A percentile compares a stretch with the other conserved stretches of the same genome.
These are phyloP conservation scores for Oenanthe javanica DNA, from an alignment of 140 eudicot species.

Conservation along the genomic window DNA sequence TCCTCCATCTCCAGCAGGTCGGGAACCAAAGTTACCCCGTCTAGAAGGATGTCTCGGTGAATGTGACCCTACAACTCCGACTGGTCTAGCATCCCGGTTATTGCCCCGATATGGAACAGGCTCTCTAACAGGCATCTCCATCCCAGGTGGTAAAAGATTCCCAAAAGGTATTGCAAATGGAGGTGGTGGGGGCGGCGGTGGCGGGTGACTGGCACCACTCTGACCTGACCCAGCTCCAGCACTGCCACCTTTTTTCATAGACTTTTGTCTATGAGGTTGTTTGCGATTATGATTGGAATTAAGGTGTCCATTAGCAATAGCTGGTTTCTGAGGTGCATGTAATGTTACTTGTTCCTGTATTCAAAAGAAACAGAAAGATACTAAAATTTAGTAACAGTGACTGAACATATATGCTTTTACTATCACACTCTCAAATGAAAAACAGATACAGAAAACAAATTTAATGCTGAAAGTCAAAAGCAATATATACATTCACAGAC, in stretches of 20 bases:
- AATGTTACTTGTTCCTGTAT: constrained; percentile 42
- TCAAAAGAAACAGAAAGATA: neutral
- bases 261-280: constrained; percentile 27
- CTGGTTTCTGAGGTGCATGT: constrained; percentile 41
- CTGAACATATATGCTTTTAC: neutral
- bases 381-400: neutral
- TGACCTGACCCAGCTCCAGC: constrained; percentile 20
- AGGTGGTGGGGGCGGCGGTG: constrained; percentile 39
- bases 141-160: constrained; percentile 25
- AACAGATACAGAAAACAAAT: neutral
- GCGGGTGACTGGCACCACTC: constrained; percentile 17
- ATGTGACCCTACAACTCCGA: constrained; percentile 19
- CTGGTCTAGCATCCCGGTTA: constrained; percentile 35
- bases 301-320: constrained; percentile 32
- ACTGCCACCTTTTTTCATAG: constrained; percentile 29
- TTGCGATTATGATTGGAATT: constrained; percentile 25
- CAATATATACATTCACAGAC: neutral
- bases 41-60: constrained; percentile 31
- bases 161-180: constrained; percentile 37
- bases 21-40: constrained; percentile 48
- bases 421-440: neutral
- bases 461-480: neutral
- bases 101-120: constrained; percentile 16
- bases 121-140: constrained; percentile 35
- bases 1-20: constrained; percentile 50